Base-by-base conservation (phyloP, 306 rosid genomes). In the Sicyos edulis region DNA sequence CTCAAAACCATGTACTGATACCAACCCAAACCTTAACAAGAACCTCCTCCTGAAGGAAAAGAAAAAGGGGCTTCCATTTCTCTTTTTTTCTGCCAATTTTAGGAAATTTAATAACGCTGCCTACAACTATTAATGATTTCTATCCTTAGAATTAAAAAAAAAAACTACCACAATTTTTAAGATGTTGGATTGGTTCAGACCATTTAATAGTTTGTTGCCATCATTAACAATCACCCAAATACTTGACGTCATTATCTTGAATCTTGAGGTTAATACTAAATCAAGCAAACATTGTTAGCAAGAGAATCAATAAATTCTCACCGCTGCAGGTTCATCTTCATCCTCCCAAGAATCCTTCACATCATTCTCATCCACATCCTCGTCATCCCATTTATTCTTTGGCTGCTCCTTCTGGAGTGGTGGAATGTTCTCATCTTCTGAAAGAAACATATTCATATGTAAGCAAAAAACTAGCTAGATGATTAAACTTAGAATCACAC, bases 341-440 rank as follows among this genome's bases (percentile, higher is more conserved):
- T 93, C 98, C 82, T 93, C 98, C 98, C 98, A 93, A 16, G 96
- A 90, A 1, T 90, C 97, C 83, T 87, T 93, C 67, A 93, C 84
- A 74, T 87, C 97, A 80, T 90, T 80, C 15, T 88, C 96, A 69
- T 93, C 98, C 20, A 79, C 82, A 66, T 93, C 98, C 82, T 93
- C 97, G 67, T 93, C 97, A 29, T 87, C 98, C 98, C 98, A 93
- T 45, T 82, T 87, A 76, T 42, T 80, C 84, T 58, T 84, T n/a
- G 82, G 78, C 54, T 34, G 86, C 58, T 88, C 96, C 81, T 83
- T 89, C 50, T 59, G 22, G 53, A 88, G 55, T 9, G 85, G 47
- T 15, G 86, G 76, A 82, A 83, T 74, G 22, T 82, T 74, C 74
- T 79, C 92, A 20, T 83, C 92, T 85, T 90, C 98, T 90, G 84